Evolutionary conservation across 2,329 filamentous ascomycete species (phyloP).

Genomic region (Cordyceps fumosorosea): DNA sequence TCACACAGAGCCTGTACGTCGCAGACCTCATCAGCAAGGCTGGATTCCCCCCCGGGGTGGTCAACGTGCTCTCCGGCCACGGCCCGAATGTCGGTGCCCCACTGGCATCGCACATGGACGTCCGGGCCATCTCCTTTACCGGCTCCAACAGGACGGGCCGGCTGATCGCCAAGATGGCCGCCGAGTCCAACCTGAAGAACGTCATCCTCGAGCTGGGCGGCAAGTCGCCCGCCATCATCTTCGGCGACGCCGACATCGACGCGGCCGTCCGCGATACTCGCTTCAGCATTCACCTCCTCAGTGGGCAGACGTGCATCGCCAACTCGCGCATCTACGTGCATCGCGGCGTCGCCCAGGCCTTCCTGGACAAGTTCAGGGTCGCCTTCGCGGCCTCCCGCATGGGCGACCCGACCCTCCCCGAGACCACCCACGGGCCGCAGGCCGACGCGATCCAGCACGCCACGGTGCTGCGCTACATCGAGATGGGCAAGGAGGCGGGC

Average conservation of each 20-base stretch:
- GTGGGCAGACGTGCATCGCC: constrained; percentile 55
- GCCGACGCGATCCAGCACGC: constrained; percentile 45
- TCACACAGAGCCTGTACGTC: neutral
- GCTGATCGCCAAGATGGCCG: constrained; percentile 61
- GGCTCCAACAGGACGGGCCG: constrained; percentile 60
- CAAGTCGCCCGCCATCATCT: constrained; percentile 49
- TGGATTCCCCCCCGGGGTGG: constrained; percentile 17
- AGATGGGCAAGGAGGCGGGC: constrained; percentile 36
- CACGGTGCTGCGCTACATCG: constrained; percentile 38
- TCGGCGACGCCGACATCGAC: constrained; percentile 57
- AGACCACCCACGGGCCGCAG: constrained; percentile 38
- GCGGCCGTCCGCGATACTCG: constrained; percentile 50
- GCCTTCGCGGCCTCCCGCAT: constrained; percentile 35
- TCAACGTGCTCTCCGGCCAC: constrained; percentile 15
- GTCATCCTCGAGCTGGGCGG: constrained; percentile 52
- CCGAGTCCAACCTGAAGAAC: constrained; percentile 49
- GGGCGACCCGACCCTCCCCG: constrained; percentile 28
- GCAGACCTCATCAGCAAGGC: constrained; percentile 15
- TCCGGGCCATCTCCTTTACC: constrained; percentile 14
- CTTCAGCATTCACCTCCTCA: constrained; percentile 42
- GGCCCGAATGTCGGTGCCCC: neutral
- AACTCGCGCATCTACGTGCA: constrained; percentile 54
- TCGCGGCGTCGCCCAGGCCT: constrained; percentile 42
- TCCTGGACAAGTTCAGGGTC: constrained; percentile 51
- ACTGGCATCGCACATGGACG: constrained; percentile 14